Evolutionary conservation across 1,139 yeast genomes (phyloP).

Genomic region (Yamadazyma dendronema): DNA sequence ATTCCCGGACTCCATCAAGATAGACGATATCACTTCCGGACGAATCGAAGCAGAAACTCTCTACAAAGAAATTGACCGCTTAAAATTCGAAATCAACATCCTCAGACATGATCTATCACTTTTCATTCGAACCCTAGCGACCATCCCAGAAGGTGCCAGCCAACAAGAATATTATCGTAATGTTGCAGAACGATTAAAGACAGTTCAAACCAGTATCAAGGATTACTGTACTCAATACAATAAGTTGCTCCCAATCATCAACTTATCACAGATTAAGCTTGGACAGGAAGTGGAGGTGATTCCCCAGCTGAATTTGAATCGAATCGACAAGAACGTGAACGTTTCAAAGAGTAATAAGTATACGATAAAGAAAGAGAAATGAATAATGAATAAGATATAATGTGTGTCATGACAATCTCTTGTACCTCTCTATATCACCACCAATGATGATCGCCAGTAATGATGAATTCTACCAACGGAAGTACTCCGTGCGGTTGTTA

Average conservation of each 20-base stretch:
- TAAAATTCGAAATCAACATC: slow-evolving; percentile 44
- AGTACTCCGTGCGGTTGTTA: slow-evolving; percentile 8
- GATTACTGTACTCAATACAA: slow-evolving; percentile 46
- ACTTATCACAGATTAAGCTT: slow-evolving; percentile 48
- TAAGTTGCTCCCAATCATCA: slow-evolving; percentile 47
- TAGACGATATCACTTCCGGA: slow-evolving; percentile 49
- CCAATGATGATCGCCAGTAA: too few relatives aligned
- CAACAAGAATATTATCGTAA: slow-evolving; percentile 38
- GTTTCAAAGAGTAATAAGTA: slow-evolving; percentile 7
- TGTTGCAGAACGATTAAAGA: slow-evolving; percentile 29
- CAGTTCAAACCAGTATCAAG: slow-evolving; percentile 38
- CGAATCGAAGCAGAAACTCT: slow-evolving; percentile 37
- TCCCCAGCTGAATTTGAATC: slow-evolving; percentile 10
- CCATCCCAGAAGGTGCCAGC: slow-evolving; percentile 33
- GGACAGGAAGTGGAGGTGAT: slow-evolving; percentile 44
- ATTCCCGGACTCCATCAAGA: slow-evolving; percentile 39
- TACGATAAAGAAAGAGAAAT: slow-evolving; percentile 4
- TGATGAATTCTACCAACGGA: too few relatives aligned
- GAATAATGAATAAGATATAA: too few relatives aligned
- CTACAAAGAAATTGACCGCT: slow-evolving; percentile 39
- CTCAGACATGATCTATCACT: slow-evolving; percentile 45
- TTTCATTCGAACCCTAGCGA: slow-evolving; percentile 39
- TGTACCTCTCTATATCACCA: not conserved
- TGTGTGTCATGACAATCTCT: too few relatives aligned
- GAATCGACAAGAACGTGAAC: slow-evolving; percentile 7